Evolutionary conservation across 768 basidiomycete genomes (phyloP).

Genomic region (Phanerodontia chrysosporium): DNA sequence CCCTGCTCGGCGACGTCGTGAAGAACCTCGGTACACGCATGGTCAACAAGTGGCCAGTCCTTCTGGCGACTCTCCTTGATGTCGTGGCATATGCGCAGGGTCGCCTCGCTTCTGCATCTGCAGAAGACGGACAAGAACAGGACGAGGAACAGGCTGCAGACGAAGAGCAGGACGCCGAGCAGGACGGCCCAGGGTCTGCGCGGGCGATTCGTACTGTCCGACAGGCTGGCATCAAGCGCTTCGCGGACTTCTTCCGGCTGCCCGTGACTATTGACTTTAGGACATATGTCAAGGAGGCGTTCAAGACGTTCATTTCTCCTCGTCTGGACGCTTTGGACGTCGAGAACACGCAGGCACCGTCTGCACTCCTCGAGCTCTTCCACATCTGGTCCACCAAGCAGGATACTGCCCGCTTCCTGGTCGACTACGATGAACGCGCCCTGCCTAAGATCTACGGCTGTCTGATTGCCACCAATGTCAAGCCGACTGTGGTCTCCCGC

Average conservation of each 20-base stretch:
- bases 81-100: slow-evolving; percentile 63
- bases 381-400: slow-evolving; percentile 64
- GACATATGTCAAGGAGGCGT: slow-evolving; percentile 64
- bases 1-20: slow-evolving; percentile 79
- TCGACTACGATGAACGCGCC: slow-evolving; percentile 60
- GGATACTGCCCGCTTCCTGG: slow-evolving; percentile 59
- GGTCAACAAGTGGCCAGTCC: slow-evolving; percentile 63
- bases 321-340: slow-evolving; percentile 67
- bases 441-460: slow-evolving; percentile 81
- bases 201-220: slow-evolving; percentile 60
- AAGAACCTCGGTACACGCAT: slow-evolving; percentile 77
- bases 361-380: slow-evolving; percentile 83
- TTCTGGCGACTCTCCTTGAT: slow-evolving; percentile 67
- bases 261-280: slow-evolving; percentile 71
- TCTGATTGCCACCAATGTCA: slow-evolving; percentile 78
- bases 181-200: slow-evolving; percentile 25
- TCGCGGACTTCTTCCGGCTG: slow-evolving; percentile 83
- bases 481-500: slow-evolving; percentile 73
- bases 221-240: slow-evolving; percentile 78
- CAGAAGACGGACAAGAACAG: slow-evolving; percentile 28
- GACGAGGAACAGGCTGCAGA: slow-evolving; percentile 33
- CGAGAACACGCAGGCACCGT: slow-evolving; percentile 92
- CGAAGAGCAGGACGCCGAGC: slow-evolving; percentile 28
- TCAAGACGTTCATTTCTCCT: slow-evolving; percentile 73
- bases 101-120: slow-evolving; percentile 35